These are phyloP conservation scores for Kwoniella shivajii DNA, from an alignment of 1,284 basidiomycete species.

Conservation along the genomic window DNA sequence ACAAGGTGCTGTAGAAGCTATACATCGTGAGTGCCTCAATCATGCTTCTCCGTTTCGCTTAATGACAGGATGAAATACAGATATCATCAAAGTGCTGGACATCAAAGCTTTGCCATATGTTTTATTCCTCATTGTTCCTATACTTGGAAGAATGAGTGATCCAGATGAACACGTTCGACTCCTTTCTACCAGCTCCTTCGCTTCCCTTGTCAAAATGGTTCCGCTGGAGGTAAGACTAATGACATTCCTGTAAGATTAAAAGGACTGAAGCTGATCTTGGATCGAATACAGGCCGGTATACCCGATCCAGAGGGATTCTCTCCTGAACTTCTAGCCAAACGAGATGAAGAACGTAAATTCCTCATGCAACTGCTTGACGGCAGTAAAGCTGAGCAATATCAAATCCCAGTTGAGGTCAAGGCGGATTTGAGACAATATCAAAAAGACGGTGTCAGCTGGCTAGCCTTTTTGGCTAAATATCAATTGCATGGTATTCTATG, in stretches of 20 bases:
- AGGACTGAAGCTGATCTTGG: not conserved
- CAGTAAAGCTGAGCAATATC: constrained; percentile 89
- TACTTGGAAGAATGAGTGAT: constrained; percentile 97
- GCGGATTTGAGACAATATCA: constrained; percentile 96
- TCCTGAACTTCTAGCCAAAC: constrained; percentile 80
- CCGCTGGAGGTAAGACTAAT: constrained; percentile 77
- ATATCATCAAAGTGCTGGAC: constrained; percentile 88
- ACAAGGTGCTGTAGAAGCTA: constrained; percentile 86
- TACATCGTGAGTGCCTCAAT: constrained; percentile 89
- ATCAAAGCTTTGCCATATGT: constrained; percentile 96
- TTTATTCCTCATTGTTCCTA: constrained; percentile 93
- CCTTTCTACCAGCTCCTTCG: constrained; percentile 94
- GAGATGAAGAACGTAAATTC: constrained; percentile 88
- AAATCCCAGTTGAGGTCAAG: constrained; percentile 84
- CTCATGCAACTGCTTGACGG: constrained; percentile 92
- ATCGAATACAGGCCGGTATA: constrained; percentile 70
- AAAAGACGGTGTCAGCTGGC: constrained; percentile 97
- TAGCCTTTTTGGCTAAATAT: constrained; percentile 94
- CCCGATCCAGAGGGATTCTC: constrained; percentile 95
- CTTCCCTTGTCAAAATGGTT: constrained; percentile 98
- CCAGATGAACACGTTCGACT: constrained; percentile 86
- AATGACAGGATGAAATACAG: constrained; percentile 54
- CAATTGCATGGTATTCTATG: constrained; percentile 98
- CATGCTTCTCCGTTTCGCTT: too few relatives aligned
- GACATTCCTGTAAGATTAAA: not conserved